Evolutionary conservation across 257 asterid genomes (phyloP), one percentile per base, ranked within the genome.

Genomic region (Phtheirospermum japonicum): DNA sequence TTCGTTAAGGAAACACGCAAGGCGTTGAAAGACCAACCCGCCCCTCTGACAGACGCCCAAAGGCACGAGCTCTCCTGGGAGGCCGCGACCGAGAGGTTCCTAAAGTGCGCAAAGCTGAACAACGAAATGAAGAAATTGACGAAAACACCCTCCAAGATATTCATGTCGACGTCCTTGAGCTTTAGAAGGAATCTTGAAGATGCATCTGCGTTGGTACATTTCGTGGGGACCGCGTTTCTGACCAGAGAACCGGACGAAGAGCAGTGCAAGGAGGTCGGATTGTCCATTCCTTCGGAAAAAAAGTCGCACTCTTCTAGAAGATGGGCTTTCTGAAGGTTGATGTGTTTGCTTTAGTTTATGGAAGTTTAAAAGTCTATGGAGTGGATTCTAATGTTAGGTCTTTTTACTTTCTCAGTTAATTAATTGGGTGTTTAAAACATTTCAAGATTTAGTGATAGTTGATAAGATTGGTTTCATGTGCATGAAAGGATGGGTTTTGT

Each of bases 11-110:
- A 92, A 73, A 83, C 86, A 51, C 46, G 37, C 61, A 63, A 79
- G 72, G 96, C 99, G 3, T 68, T 89, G 66, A 60, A 80, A 52
- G 96, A 89, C 61, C 82, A 82, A 64, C 99, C 97, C 62, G 78
- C 86, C 42, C 89, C 85, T 0, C 67, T 83, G 46, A 81, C 94
- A 7, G 86, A 83, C 55, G 85, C 74, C 4, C 97, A 87, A 61
- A 81, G 68, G 81, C 94, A 87, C 11, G 86, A 85, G 77, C 90
- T 93, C 57, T 93, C 97, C 26, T 93, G 99, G 99, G 97, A 89
- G 67, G 89, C 99, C 18, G 99, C 99, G 23, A 93, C 96, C 5
- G 84, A 85, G 17, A 78, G 99, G 59, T 93, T 93, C 80, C 76
- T 93, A 26, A 63, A 76, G 62, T 77, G 75, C 73, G 94, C 96